Conservation (phyloP, 345 rosid genomes). For the Dovyalis caffra region DNA sequence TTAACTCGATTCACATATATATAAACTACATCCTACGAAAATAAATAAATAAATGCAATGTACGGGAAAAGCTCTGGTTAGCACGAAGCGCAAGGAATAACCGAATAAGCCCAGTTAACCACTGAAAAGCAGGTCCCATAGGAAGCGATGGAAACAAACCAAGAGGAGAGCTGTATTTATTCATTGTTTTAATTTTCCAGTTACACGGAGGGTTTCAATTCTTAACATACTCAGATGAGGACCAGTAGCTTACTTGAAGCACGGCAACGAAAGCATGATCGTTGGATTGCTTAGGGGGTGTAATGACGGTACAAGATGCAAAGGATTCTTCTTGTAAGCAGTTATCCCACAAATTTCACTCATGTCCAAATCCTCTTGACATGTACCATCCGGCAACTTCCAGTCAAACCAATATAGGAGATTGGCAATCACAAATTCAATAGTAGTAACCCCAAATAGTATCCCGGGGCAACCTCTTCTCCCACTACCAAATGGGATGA, state of each 20-base stretch:
- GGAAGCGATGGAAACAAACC: no score
- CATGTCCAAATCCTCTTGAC: slow-evolving; percentile 19
- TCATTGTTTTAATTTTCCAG: no score
- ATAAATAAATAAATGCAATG: no score
- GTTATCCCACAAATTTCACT: slow-evolving; percentile 7
- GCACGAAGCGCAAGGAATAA: no score
- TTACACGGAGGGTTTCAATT: no score
- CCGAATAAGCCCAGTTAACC: no score
- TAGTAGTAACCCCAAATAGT: neutral
- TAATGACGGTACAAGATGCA: slow-evolving; percentile 2
- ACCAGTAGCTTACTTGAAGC: neutral
- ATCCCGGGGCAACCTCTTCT: slow-evolving; percentile 28
- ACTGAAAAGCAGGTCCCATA: no score
- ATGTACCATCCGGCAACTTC: slow-evolving; percentile 6
- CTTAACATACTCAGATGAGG: no score
- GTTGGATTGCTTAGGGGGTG: neutral
- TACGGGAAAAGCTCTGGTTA: no score
- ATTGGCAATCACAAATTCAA: slow-evolving; percentile 19
- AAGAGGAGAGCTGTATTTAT: no score
- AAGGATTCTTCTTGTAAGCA: slow-evolving; percentile 16
- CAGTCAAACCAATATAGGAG: slow-evolving; percentile 23
- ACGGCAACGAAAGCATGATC: neutral
- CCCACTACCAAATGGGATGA: slow-evolving; percentile 25
- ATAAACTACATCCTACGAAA: no score
- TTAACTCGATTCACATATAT: no score